Conservation (phyloP, 257 asterid species). For the Przewalskia tangutica region DNA sequence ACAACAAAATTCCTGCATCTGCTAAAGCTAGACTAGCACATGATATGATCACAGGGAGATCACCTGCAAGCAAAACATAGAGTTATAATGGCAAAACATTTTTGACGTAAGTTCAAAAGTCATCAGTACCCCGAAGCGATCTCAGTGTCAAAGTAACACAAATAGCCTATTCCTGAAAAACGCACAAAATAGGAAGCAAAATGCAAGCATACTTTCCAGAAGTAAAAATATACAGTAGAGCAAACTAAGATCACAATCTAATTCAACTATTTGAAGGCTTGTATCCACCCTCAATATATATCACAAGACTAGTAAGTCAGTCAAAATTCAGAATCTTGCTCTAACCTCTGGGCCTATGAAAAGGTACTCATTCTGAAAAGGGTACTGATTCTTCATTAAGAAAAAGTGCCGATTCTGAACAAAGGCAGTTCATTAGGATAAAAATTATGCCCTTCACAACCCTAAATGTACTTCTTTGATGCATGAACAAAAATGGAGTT, state of each 20-base stretch:
- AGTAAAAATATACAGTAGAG: background rate
- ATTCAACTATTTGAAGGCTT: background rate
- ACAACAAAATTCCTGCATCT: slow-evolving; percentile 92
- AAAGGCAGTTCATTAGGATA: background rate
- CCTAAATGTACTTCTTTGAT: background rate
- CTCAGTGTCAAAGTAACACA: background rate
- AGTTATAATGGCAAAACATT: background rate
- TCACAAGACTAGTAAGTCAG: background rate
- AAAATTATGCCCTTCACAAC: background rate
- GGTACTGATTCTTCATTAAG: background rate
- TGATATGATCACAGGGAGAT: slow-evolving; percentile 81
- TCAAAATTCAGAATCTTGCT: background rate
- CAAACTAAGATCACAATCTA: background rate
- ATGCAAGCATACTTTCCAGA: background rate
- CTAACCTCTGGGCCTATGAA: background rate
- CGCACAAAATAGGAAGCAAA: background rate
- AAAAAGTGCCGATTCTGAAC: background rate
- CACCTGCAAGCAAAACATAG: slow-evolving; percentile 41
- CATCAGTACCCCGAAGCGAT: background rate
- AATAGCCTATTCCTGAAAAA: background rate
- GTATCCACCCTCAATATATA: background rate
- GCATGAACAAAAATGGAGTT: background rate
- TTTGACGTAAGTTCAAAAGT: background rate
- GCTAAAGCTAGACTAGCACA: slow-evolving; percentile 98
- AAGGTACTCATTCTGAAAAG: background rate